Evolutionary conservation across 192 early-diverging fungal genomes (phyloP), one percentile per base, ranked within the genome.

Genomic region (Umbelopsis sp.): DNA sequence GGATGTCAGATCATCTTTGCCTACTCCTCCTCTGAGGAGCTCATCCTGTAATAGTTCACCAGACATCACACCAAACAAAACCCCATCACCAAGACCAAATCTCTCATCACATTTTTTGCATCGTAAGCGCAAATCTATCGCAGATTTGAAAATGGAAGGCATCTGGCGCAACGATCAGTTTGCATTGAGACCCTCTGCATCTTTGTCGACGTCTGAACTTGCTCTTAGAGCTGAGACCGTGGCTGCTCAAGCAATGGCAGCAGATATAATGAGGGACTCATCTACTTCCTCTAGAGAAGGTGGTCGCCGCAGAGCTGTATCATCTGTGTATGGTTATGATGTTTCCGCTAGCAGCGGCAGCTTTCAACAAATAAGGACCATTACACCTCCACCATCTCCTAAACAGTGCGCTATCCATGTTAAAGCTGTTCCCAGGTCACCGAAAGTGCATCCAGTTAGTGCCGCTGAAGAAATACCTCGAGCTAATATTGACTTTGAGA

Each of bases 81-180:
- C 55, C 7, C 55, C 55, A 13, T 61, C 55, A 11, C 55, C 55
- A 27, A 61, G 30, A 13, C 27, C 10, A 2, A 61, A 61, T 25
- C 55, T 61, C 12, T 25, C 55, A 27, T 61, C 55, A 3, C 55
- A 61, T 16, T 61, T 25, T 25, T n/a, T 61, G 21, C 55, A 61
- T 16, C 55, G 55, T 25, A 61, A 61, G 55, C 55, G 55, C 15
- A 61, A 61, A 61, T 61, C 55, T 12, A 61, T 61, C 33, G 55
- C 55, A 11, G 55, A 61, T 25, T 30, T 61, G 5, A 61, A 61
- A 18, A 61, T 61, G 55, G 55, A 61, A 35, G 55, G 55, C 4
- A 61, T 61, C 7, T 61, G 25, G 25, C 55, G 55, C 27, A 61
- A 61, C 15, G 55, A 61, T n/a, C 55, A 61, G 13, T 25, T 61